Base-by-base conservation (phyloP, 2,329 filamentous ascomycete species). In the Pyrenophora teres region DNA sequence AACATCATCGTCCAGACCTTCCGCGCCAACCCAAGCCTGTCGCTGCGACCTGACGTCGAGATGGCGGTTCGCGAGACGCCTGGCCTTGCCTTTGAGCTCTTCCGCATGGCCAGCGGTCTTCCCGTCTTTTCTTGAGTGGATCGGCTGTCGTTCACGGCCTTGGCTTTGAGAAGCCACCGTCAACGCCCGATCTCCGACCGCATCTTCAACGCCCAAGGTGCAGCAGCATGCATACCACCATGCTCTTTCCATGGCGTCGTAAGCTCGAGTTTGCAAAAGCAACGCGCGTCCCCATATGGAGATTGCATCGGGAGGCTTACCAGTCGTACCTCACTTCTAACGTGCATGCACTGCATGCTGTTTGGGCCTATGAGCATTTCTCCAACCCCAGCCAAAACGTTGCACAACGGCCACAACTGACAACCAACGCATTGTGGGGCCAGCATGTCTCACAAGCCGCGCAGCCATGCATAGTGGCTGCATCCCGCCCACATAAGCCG, bases 1-100 rank as follows among this genome's bases (percentile, higher is more conserved):
- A 18, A 79, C 54, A 64, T 80, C 40, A 72, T 80, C 45, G 68
- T 80, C 40, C 76, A 80, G 54, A 69, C 76, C 2, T 80, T 81
- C 68, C 72, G 75, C 38, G 72, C 64, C 13, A 75, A 80, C 48
- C 78, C 78, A 13, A 71, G 75, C 35, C 67, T 80, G 6, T 76
- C 74, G 2, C 72, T 71, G 32, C 77, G 78, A 12, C 71, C 74
- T 40, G 78, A 80, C 41, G 72, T 81, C n/a, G 75, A 76, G 52
- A 60, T 68, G 21, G 69, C 72, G 15, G 72, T 80, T 41, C 71
- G 75, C 40, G 76, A 77, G 23, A 78, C 76, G 12, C 77, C 78
- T 2, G 69, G 69, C n/a, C 66, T 80, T 32, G 77, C 78, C 9
- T 75, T 77, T 54, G 78, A 81, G 57, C 71, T 81, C 6, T 80